These are phyloP conservation scores for Ustilago cynodontis DNA, from an alignment of 1,284 basidiomycete genomes.

Conservation along the genomic window DNA sequence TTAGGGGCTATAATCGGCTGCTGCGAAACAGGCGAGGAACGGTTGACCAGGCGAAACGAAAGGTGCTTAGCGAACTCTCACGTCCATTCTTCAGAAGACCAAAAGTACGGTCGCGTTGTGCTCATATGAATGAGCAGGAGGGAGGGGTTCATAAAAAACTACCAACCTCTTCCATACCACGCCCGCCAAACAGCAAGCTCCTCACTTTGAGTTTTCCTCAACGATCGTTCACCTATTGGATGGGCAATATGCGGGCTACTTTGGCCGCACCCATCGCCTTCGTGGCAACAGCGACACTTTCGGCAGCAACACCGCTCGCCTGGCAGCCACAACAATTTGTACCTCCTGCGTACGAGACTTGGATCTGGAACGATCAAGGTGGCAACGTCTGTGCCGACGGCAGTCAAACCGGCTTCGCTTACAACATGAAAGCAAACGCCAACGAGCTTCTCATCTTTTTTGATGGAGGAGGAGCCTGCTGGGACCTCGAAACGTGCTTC, in stretches of 20 bases:
- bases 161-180: too few species aligned
- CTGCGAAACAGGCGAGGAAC: too few species aligned
- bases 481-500: conserved; percentile 31
- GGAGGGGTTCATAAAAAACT: too few species aligned
- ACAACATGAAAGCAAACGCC: conserved; percentile 25
- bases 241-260: conserved; percentile 11
- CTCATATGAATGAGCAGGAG: too few species aligned
- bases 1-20: too few species aligned
- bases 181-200: not conserved
- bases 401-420: conserved; percentile 29
- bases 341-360: conserved; percentile 26
- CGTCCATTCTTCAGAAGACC: too few species aligned
- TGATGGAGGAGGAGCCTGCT: conserved; percentile 35
- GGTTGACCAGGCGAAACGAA: too few species aligned
- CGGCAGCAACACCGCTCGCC: conserved; percentile 4
- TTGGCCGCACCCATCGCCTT: conserved; percentile 2
- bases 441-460: conserved; percentile 36
- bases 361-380: conserved; percentile 27
- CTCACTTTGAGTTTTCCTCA: not conserved
- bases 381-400: conserved; percentile 36
- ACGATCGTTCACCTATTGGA: not conserved
- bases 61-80: too few species aligned
- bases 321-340: not conserved
- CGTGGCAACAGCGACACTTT: conserved; percentile 1
- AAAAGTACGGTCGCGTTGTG: too few species aligned